Percentiles rank a stretch among this genome's conserved stretches.
phyloP scores from a whole-genome alignment of 2,329 filamentous ascomycete genomes.

The Sporothrix humicola region DNA sequence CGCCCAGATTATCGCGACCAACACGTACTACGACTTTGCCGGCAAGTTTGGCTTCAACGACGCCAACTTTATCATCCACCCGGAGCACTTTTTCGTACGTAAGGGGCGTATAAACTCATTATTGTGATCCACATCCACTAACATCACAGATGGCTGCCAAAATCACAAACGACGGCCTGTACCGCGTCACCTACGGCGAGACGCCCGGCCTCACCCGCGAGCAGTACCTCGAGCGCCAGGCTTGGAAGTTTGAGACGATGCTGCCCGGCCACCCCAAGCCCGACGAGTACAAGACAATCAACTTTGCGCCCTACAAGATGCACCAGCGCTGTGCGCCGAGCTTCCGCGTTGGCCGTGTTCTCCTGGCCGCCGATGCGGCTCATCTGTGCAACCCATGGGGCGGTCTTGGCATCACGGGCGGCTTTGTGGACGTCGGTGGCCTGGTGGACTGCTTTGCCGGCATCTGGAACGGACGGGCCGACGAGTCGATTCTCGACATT shows the following conservation, averaged over 20 bases:
- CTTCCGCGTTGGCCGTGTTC: slow-evolving; percentile 62
- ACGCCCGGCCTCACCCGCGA: slow-evolving; percentile 57
- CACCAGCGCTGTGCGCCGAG: slow-evolving; percentile 64
- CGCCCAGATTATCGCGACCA: slow-evolving; percentile 66
- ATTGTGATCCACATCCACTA: neutral
- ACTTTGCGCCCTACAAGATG: slow-evolving; percentile 64
- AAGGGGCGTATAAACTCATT: neutral
- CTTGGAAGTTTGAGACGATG: slow-evolving; percentile 61
- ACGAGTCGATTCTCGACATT: slow-evolving; percentile 52
- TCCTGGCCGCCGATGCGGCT: slow-evolving; percentile 66
- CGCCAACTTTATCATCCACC: slow-evolving; percentile 66
- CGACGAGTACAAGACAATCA: slow-evolving; percentile 60
- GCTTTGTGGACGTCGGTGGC: slow-evolving; percentile 67
- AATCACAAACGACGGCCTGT: slow-evolving; percentile 64
- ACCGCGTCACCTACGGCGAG: slow-evolving; percentile 69
- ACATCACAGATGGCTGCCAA: slow-evolving; percentile 58
- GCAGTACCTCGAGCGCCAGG: slow-evolving; percentile 59
- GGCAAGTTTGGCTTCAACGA: slow-evolving; percentile 59
- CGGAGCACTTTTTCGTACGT: slow-evolving; percentile 57
- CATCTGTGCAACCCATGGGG: slow-evolving; percentile 63
- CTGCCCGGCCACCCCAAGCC: slow-evolving; percentile 65
- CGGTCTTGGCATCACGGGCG: slow-evolving; percentile 67
- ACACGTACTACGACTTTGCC: slow-evolving; percentile 67
- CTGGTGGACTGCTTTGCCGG: slow-evolving; percentile 63
- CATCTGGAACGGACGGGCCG: slow-evolving; percentile 52